phyloP scores from a whole-genome alignment of 1,284 basidiomycete genomes.

The Porogramme epimiltina region DNA sequence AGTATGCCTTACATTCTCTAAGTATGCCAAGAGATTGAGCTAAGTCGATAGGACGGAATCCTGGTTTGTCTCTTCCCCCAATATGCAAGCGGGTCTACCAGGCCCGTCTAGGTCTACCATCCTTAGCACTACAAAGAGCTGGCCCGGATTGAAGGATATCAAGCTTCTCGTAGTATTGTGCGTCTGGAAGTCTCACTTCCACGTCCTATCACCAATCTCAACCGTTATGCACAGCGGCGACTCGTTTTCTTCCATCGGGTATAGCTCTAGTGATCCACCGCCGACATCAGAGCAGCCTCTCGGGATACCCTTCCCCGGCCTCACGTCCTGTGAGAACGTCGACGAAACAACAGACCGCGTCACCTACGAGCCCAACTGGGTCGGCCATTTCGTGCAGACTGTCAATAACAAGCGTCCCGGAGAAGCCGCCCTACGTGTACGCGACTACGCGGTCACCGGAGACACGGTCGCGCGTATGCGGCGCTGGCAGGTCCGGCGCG shows the following conservation, averaged over 20 bases:
- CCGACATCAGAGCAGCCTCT: constrained; percentile 42
- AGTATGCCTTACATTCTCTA: too few relatives aligned
- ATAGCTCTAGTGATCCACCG: constrained; percentile 8
- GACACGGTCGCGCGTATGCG: constrained; percentile 40
- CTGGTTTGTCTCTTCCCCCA: too few relatives aligned
- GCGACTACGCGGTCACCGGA: constrained; percentile 52
- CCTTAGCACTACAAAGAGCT: too few relatives aligned
- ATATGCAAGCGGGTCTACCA: too few relatives aligned
- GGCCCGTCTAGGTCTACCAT: too few relatives aligned
- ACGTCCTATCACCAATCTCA: too few relatives aligned
- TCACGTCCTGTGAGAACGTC: constrained; percentile 41
- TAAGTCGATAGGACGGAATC: too few relatives aligned
- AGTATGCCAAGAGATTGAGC: too few relatives aligned
- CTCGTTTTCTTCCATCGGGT: constrained; percentile 49
- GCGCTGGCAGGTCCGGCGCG: constrained; percentile 35
- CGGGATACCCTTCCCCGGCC: constrained; percentile 45
- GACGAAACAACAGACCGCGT: constrained; percentile 25
- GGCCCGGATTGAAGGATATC: too few relatives aligned
- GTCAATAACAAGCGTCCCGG: constrained; percentile 28
- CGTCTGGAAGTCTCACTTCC: too few relatives aligned
- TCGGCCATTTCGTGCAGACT: constrained; percentile 51
- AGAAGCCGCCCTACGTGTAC: constrained; percentile 42
- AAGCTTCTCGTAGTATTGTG: too few relatives aligned
- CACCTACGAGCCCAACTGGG: constrained; percentile 45
- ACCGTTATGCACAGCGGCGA: too few relatives aligned